Evolutionary conservation across 208 protist genomes (phyloP).

Genomic region (Trypanosoma conorhini): DNA sequence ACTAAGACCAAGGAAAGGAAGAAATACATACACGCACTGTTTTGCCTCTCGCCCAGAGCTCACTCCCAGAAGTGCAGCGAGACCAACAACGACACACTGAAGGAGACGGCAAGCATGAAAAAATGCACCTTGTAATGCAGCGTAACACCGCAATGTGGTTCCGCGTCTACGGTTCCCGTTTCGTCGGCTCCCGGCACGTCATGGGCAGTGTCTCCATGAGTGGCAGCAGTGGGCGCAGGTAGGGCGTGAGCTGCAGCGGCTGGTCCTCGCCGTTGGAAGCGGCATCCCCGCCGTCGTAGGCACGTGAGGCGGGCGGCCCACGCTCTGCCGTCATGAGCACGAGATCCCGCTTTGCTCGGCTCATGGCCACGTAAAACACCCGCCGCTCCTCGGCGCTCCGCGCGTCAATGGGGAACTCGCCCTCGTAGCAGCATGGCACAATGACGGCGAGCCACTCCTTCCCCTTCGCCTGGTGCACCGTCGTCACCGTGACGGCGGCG

Average conservation of each 20-base stretch:
- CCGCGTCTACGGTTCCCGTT: constrained; percentile 10
- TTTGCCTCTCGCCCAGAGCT: not conserved
- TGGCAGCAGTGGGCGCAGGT: constrained; percentile 29
- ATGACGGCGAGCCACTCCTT: constrained; percentile 88
- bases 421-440: constrained; percentile 70
- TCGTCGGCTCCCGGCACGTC: constrained; percentile 6
- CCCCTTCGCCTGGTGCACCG: constrained; percentile 86
- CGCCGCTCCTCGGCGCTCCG: constrained; percentile 66
- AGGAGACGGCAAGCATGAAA: constrained; percentile 6
- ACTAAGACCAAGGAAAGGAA: not conserved
- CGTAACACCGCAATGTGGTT: not conserved
- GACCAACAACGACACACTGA: constrained; percentile 26
- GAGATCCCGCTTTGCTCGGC: constrained; percentile 76
- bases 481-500: constrained; percentile 53
- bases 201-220: constrained; percentile 19
- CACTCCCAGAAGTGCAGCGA: not conserved
- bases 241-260: constrained; percentile 47
- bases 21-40: not conserved
- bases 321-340: constrained; percentile 59
- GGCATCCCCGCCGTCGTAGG: not conserved
- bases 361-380: constrained; percentile 90
- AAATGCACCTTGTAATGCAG: no score
- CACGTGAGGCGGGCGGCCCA: constrained; percentile 4
- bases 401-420: constrained; percentile 69
- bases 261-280: not conserved